These are phyloP conservation scores for Colletotrichum lentis DNA, from an alignment of 2,329 filamentous ascomycete species.

Conservation along the genomic window DNA sequence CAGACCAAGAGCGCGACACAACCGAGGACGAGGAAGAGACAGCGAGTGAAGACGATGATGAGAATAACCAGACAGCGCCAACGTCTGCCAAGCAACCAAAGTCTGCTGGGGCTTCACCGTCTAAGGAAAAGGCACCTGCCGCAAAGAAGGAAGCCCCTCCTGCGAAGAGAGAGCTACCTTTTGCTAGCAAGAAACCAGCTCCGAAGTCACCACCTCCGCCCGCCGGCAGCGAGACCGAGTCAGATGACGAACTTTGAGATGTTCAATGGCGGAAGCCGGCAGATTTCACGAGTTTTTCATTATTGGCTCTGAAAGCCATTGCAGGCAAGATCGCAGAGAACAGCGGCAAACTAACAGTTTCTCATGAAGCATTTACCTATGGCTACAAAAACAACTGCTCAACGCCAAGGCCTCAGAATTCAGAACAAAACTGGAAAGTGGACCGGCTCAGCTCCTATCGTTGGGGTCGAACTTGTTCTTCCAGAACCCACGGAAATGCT, in stretches of 20 bases:
- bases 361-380: neutral
- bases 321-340: neutral
- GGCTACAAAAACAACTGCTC: neutral
- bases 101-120: constrained; percentile 15
- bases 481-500: constrained; percentile 71
- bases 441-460: constrained; percentile 54
- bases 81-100: constrained; percentile 24
- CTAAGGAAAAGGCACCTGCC: constrained; percentile 24
- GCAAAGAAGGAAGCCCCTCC: constrained; percentile 44
- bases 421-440: neutral
- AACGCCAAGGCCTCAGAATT: neutral
- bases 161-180: constrained; percentile 55
- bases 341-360: neutral
- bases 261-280: neutral
- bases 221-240: constrained; percentile 59
- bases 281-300: neutral
- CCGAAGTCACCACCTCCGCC: constrained; percentile 43
- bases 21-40: constrained; percentile 53
- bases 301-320: too few species aligned
- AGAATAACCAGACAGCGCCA: constrained; percentile 48
- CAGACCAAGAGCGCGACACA: constrained; percentile 49
- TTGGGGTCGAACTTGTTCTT: constrained; percentile 58
- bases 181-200: constrained; percentile 49
- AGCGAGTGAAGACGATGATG: constrained; percentile 54
- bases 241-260: constrained; percentile 63